Percentiles rank a stretch among this genome's conserved stretches.
Evolutionary conservation across 1,139 yeast genomes (phyloP).

Genomic region (Pichia sp.): DNA sequence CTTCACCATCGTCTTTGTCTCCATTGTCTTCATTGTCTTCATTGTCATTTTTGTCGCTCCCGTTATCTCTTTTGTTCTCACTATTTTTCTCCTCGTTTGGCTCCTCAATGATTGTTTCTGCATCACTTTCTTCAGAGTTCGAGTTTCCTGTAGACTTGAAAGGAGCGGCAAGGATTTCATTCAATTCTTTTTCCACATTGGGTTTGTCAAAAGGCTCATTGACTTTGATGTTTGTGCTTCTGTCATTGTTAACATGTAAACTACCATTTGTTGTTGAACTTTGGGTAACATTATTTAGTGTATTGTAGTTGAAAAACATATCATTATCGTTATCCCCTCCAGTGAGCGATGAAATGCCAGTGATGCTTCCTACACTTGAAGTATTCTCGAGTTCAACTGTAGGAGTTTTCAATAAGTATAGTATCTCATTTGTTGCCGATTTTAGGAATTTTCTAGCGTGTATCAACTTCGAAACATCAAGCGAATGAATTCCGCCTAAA

Average conservation of each 20-base stretch:
- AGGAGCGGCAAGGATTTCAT: constrained; percentile 11
- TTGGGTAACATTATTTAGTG: neutral
- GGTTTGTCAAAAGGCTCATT: neutral
- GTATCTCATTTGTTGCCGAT: constrained; percentile 32
- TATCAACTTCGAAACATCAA: constrained; percentile 27
- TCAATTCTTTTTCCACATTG: constrained; percentile 8
- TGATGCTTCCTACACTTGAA: constrained; percentile 17
- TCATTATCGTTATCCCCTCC: constrained; percentile 5
- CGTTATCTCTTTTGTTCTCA: neutral
- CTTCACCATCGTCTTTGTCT: neutral
- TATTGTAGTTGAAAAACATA: constrained; percentile 8
- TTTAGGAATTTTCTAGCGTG: constrained; percentile 32
- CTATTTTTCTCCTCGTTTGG: neutral
- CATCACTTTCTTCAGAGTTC: constrained; percentile 21
- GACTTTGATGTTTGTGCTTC: neutral
- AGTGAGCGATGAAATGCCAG: constrained; percentile 4
- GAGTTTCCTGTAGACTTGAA: neutral
- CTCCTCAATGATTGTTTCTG: constrained; percentile 25
- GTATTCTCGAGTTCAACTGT: constrained; percentile 28
- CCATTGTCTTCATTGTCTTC: neutral
- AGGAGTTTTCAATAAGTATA: constrained; percentile 32
- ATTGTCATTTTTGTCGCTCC: neutral
- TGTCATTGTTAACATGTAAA: neutral
- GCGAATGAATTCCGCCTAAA: constrained; percentile 20
- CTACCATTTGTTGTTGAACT: neutral